phyloP scores from a whole-genome alignment of 805 yeast genomes.

The Kluyveromyces starmeri region DNA sequence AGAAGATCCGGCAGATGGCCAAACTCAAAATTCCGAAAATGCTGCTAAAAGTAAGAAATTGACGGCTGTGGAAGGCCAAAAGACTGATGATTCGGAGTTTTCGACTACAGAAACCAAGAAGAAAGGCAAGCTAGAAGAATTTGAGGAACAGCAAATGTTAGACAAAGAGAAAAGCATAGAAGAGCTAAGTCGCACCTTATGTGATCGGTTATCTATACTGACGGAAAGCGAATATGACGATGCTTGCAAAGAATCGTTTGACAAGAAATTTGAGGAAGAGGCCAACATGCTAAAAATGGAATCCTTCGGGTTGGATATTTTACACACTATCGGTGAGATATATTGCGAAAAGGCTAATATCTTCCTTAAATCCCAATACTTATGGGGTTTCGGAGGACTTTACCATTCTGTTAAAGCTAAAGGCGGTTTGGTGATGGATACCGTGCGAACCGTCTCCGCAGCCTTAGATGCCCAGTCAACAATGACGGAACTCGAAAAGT shows the following conservation, averaged over 20 bases:
- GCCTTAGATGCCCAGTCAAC: conserved; percentile 76
- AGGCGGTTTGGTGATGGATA: conserved; percentile 64
- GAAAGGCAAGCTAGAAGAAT: conserved; percentile 43
- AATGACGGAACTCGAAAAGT: conserved; percentile 60
- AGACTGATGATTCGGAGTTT: conserved; percentile 21
- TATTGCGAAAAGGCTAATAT: conserved; percentile 58
- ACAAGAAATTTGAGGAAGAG: conserved; percentile 61
- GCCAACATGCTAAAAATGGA: conserved; percentile 77
- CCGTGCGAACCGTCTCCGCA: conserved; percentile 58
- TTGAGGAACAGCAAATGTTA: conserved; percentile 66
- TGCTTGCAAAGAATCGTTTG: conserved; percentile 56
- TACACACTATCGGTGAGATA: conserved; percentile 65
- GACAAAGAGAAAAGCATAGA: conserved; percentile 60
- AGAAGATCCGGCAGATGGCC: conserved; percentile 16
- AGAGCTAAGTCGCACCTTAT: conserved; percentile 49
- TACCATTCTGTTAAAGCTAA: conserved; percentile 66
- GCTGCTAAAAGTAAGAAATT: conserved; percentile 2
- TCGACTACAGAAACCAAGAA: conserved; percentile 34
- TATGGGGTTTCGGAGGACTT: conserved; percentile 62
- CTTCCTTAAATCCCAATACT: conserved; percentile 54
- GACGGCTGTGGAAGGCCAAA: conserved; percentile 4
- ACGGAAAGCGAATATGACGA: conserved; percentile 56
- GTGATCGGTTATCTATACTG: conserved; percentile 43
- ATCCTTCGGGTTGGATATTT: conserved; percentile 74
- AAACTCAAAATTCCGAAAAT: conserved; percentile 5